Percentiles rank a stretch among this genome's conserved stretches.
These are phyloP conservation scores for Platanus orientalis DNA, from an alignment of 164 flowering plant genomes.

Conservation along the genomic window DNA sequence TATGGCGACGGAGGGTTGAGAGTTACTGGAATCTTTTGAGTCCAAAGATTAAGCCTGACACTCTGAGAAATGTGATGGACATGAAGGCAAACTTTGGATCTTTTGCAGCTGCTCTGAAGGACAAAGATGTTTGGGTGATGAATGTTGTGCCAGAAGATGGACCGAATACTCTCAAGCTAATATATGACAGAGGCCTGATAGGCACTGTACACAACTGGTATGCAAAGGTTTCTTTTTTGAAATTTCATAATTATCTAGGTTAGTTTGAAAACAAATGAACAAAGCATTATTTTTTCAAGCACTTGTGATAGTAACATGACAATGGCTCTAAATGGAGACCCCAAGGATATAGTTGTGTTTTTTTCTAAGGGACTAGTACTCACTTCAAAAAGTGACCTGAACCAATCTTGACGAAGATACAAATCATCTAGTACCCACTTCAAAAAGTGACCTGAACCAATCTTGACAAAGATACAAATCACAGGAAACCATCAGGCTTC, in stretches of 20 bases:
- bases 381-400: too few relatives aligned
- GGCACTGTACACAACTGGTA: slow-evolving; percentile 83
- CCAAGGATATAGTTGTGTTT: too few relatives aligned
- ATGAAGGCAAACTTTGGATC: slow-evolving; percentile 91
- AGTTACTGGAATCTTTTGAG: slow-evolving; percentile 63
- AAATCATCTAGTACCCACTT: too few relatives aligned
- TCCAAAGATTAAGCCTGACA: slow-evolving; percentile 48
- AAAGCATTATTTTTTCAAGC: too few relatives aligned
- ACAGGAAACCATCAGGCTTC: too few relatives aligned
- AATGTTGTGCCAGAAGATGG: slow-evolving; percentile 89
- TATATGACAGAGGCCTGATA: slow-evolving; percentile 83
- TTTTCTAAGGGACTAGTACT: too few relatives aligned
- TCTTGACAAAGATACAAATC: too few relatives aligned
- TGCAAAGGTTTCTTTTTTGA: background rate
- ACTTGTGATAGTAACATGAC: too few relatives aligned
- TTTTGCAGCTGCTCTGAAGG: slow-evolving; percentile 78
- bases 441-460: too few relatives aligned
- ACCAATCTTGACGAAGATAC: too few relatives aligned
- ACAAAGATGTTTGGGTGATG: slow-evolving; percentile 91
- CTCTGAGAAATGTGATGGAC: slow-evolving; percentile 81
- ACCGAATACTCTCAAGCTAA: slow-evolving; percentile 74
- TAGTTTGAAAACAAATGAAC: background rate
- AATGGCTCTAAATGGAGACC: too few relatives aligned
- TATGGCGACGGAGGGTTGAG: slow-evolving; percentile 65
- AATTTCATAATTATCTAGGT: background rate